phyloP scores from a whole-genome alignment of 73 alveolate genomes.

The Paraurostyla sp. region DNA sequence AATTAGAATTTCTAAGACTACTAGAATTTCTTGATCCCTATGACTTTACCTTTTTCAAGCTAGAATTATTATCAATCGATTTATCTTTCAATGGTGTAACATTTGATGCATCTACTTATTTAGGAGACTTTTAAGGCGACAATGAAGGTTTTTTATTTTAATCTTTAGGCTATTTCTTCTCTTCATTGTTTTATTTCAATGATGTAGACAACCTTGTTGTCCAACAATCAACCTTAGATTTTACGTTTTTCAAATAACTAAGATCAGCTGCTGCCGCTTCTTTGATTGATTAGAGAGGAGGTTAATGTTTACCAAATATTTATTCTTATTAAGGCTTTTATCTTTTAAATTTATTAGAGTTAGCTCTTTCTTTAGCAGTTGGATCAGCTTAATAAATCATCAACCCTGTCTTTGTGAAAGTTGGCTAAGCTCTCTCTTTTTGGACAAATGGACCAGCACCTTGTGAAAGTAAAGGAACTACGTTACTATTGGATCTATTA shows the following conservation, averaged over 20 bases:
- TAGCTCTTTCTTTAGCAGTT: not conserved
- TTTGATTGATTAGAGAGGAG: constrained; percentile 1
- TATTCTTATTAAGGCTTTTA: not conserved
- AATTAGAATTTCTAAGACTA: not conserved
- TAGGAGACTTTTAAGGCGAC: constrained; percentile 39
- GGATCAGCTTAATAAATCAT: not conserved
- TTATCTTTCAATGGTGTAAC: constrained; percentile 8
- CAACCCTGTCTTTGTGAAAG: constrained; percentile 46
- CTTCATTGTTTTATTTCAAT: not conserved
- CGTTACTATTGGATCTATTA: constrained; percentile 1
- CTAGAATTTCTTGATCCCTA: not conserved
- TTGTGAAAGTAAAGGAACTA: not conserved
- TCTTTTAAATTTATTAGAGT: constrained; percentile 5
- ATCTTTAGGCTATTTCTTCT: not conserved
- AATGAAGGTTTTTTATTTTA: not conserved
- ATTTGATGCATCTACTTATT: not conserved
- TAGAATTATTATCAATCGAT: not conserved
- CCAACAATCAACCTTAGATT: constrained; percentile 60
- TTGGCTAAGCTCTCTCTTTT: not conserved
- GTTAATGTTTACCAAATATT: not conserved
- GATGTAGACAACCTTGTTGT: not conserved
- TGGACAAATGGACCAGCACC: constrained; percentile 28
- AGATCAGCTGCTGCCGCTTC: constrained; percentile 11
- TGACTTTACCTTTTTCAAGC: not conserved
- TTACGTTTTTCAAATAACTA: constrained; percentile 32